Base-by-base conservation (phyloP, 2,329 filamentous ascomycete species). In the Corniculantispora saksenae region DNA sequence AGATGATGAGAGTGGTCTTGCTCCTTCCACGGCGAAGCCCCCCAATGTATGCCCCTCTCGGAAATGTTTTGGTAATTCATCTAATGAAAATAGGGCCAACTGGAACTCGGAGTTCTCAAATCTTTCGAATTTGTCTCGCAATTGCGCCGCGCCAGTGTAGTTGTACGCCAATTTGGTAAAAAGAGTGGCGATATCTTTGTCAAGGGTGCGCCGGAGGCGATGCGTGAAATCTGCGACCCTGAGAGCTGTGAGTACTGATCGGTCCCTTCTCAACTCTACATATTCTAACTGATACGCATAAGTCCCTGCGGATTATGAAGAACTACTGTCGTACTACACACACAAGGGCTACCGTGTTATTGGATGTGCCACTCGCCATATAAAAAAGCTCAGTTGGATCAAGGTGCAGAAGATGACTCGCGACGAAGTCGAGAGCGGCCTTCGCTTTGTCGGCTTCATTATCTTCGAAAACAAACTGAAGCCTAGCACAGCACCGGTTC, bases 391-490 rank as follows among this genome's bases (percentile, higher is more conserved):
- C 38, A 96, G 90, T 71, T 97, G 93, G 94, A 88, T 97, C 63
- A 97, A 96, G 75, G 89, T 94, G 8, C 93, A 98, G 73, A 97
- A 97, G 80, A 94, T 98, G 90, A 91, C 89, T 70, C 90, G 95
- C 35, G 81, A 89, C 47, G 91, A 97, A 61, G 94, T 91, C 10
- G 95, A 99, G 77, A 90, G 87, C 3, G 84, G 89, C 38, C 85
- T 99, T 13, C 88, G 94, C 54, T 98, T 99, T 73, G 85, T 94
- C 43, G 95, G 95, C 6, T 99, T 99, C 79, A 98, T 99, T 73
- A 90, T 99, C 62, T 99, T 99, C 71, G 95, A 99, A 79, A 99
- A 99, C 80, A 99, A 99, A 79, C 81, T 99, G 67, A 99, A 99
- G 77, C 89, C 92, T 1, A 93, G 87, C 23, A 97, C 94, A 0